Evolutionary conservation across 345 rosid species (phyloP).

Genomic region (Iberis pinnata): DNA sequence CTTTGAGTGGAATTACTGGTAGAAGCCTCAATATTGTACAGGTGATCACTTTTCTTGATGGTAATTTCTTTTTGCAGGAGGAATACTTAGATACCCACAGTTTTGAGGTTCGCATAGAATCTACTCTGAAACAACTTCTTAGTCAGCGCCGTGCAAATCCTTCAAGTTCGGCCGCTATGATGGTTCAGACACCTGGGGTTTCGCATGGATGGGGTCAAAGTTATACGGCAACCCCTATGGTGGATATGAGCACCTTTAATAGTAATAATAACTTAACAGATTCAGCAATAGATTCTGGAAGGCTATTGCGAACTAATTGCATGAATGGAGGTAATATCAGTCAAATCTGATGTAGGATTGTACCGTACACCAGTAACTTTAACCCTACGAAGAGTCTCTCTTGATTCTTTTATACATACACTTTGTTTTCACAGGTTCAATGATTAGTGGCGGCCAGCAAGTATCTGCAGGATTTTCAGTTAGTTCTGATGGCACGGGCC

Average conservation of each 20-base stretch:
- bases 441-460: slow-evolving; percentile 64
- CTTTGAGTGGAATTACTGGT: not conserved
- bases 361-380: slow-evolving; percentile 10
- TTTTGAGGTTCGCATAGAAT: slow-evolving; percentile 51
- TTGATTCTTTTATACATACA: not conserved
- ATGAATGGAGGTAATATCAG: slow-evolving; percentile 44
- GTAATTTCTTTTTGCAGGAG: slow-evolving; percentile 43
- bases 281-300: slow-evolving; percentile 42
- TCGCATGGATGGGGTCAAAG: slow-evolving; percentile 48
- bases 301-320: slow-evolving; percentile 47
- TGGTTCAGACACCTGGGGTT: slow-evolving; percentile 86
- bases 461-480: slow-evolving; percentile 46
- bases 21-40: not conserved
- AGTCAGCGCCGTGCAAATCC: slow-evolving; percentile 53
- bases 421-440: slow-evolving; percentile 42
- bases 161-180: slow-evolving; percentile 45
- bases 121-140: slow-evolving; percentile 34
- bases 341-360: slow-evolving; percentile 42
- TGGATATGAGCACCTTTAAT: slow-evolving; percentile 38
- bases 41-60: slow-evolving; percentile 1
- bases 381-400: slow-evolving; percentile 8
- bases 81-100: slow-evolving; percentile 60
- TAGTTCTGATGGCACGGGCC: slow-evolving; percentile 61
- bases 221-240: slow-evolving; percentile 46
- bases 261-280: slow-evolving; percentile 45